Base-by-base conservation (phyloP, 108 stramenopile species). In the Nitzschia inconspicua region DNA sequence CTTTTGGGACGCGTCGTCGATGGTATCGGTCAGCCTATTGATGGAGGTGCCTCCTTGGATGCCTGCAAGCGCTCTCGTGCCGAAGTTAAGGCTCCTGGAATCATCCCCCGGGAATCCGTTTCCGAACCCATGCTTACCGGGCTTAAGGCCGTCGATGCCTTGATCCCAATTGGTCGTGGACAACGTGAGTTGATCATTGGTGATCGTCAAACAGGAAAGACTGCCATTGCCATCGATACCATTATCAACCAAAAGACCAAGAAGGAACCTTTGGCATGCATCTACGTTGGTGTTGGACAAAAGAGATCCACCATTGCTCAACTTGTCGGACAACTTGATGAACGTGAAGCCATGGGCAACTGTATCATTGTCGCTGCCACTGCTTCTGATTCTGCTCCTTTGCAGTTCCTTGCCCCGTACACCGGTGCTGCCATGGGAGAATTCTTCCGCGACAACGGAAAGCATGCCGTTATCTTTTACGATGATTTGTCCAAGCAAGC, bases 241-340 rank as follows among this genome's bases (percentile, higher is more conserved):
- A 97, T 99, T 71, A 99, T 99, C 88, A 99, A 99, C 96, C 97
- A 99, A 87, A 99, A 97, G 88, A 97, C 95, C 80, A 95, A 95
- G 88, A 91, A 91, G 77, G 98, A 98, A 39, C 95, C 95, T 49
- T 88, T 99, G 54, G 95, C 94, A 66, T 99, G 98, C 76, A 97
- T 99, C 76, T 99, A 99, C 93, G 98, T 99, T 60, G 98, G 97
- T 73, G 96, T 99, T 60, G 98, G 98, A 79, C 98, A 99, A 76
- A 99, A 99, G 93, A 82, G 98, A 78, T 99, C 98, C 63, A 99
- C 98, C 79, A 97, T 99, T 60, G 98, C 98, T 68, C 98, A 99
- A 77, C 93, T 99, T 48, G 98, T 97, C 39, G 96, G 95, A 72
- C 92, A 96, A 72, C 92, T 99, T n/a, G 95, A 96, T 60, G 96